Evolutionary conservation across 2,329 filamentous ascomycete genomes (phyloP), one percentile per base, ranked within the genome.

Genomic region (Tolypocladium guangdongense): DNA sequence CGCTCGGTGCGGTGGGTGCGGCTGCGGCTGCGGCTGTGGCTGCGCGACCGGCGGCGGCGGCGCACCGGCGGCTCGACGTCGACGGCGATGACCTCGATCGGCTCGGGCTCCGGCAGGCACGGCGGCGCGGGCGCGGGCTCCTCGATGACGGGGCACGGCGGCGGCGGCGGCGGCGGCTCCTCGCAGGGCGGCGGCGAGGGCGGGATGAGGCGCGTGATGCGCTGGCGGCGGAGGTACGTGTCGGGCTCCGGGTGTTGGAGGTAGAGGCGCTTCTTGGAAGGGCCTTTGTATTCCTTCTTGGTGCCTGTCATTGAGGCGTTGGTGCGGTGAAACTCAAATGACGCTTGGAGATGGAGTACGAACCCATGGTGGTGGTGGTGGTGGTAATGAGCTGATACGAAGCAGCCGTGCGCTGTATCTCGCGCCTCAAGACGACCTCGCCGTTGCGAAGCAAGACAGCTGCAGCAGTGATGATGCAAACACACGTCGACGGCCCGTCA

Each of bases 231-330:
- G 47, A 65, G 62, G 56, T 66, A 61, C 53, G 69, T 63, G 59
- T 73, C 72, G 45, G 67, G 67, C 50, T 66, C 67, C 8, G 72
- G 70, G 43, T 69, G 69, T 41, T 67, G 63, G 41, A 74, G 68
- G 55, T 74, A 74, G 60, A 74, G 64, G 54, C 68, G 69, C 63
- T 72, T 74, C 63, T 74, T 74, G 57, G 51, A 49, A 27, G 54
- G 47, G 37, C 54, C 51, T 18, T 37, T 50, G 48, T 66, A 63
- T 33, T 66, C 59, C 52, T 57, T 63, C 52, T 57, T 63, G 58
- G 62, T 63, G 54, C 61, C 60, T 64, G 52, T 47, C 27, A 24
- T 24, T 12, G 58, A 58, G 58, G 59, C 52, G 60, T 65, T 58
- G 64, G 62, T 54, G 52, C 7, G 16, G 6, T 11, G 14, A 12